These are phyloP conservation scores for Grigorovia humatica DNA, from an alignment of 805 yeast genomes.

Conservation along the genomic window DNA sequence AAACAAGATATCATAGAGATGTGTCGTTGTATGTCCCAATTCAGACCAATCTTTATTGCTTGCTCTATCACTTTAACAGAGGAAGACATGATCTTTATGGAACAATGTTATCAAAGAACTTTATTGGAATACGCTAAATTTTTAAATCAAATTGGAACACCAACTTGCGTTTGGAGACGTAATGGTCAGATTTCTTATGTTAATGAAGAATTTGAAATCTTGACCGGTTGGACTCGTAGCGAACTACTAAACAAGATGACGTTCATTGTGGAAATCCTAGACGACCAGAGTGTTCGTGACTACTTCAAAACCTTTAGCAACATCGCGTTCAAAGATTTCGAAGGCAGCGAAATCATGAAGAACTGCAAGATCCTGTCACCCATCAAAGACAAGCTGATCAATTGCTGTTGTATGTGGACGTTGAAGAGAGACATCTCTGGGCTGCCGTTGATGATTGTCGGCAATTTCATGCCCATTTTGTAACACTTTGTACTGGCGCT, in stretches of 20 bases:
- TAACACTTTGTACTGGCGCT: neutral
- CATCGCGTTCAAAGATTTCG: constrained; percentile 83
- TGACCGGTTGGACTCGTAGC: constrained; percentile 82
- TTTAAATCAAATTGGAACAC: constrained; percentile 79
- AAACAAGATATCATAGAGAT: constrained; percentile 62
- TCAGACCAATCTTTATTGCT: constrained; percentile 87
- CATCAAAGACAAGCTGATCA: constrained; percentile 37
- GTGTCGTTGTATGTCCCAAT: constrained; percentile 82
- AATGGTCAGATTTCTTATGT: constrained; percentile 93
- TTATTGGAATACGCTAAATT: constrained; percentile 79
- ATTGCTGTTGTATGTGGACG: constrained; percentile 86
- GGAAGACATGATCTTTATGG: constrained; percentile 89
- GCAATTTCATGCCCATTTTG: constrained; percentile 75
- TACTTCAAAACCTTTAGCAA: constrained; percentile 78
- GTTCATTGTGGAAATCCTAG: constrained; percentile 72
- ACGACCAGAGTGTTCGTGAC: constrained; percentile 75
- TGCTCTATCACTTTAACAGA: constrained; percentile 81
- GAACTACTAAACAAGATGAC: constrained; percentile 57
- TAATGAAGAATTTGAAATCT: constrained; percentile 82
- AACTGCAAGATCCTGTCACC: constrained; percentile 72
- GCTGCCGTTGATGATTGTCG: constrained; percentile 93
- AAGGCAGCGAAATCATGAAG: constrained; percentile 82
- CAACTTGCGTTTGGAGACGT: constrained; percentile 90
- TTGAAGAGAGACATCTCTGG: constrained; percentile 91
- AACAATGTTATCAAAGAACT: constrained; percentile 90